A percentile compares a stretch with the other conserved stretches of the same genome.
Conservation (phyloP, 306 rosid species). For the Ziziphus jujuba region DNA sequence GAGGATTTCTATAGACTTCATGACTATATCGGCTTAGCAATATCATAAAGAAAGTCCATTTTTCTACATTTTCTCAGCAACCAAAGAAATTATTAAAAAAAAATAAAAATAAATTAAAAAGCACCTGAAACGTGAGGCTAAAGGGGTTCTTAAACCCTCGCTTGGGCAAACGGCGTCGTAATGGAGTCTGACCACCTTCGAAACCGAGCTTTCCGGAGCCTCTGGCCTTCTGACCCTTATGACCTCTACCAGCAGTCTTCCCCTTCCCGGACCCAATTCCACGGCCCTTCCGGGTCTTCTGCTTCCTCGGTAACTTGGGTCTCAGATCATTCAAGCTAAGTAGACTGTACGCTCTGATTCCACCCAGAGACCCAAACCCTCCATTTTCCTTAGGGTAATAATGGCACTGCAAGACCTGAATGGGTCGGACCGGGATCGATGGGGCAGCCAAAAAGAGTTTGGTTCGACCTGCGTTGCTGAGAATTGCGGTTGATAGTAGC, state of each 20-base stretch:
- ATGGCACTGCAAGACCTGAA: slow-evolving; percentile 9
- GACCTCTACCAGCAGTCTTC: slow-evolving; percentile 98
- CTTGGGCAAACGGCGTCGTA: slow-evolving; percentile 86
- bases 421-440: slow-evolving; percentile 6
- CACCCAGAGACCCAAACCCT: slow-evolving; percentile 34
- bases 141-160: slow-evolving; percentile 93
- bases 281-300: slow-evolving; percentile 88
- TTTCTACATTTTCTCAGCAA: too few relatives aligned
- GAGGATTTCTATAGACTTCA: too few relatives aligned
- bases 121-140: slow-evolving; percentile 87
- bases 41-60: too few relatives aligned
- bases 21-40: too few relatives aligned
- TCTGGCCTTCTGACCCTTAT: slow-evolving; percentile 95
- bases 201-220: slow-evolving; percentile 83
- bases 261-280: slow-evolving; percentile 99
- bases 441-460: slow-evolving; percentile 10
- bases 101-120: not conserved
- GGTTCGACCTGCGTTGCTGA: slow-evolving; percentile 3
- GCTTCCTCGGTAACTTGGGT: slow-evolving; percentile 83
- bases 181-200: slow-evolving; percentile 97
- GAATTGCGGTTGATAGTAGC: slow-evolving; percentile 31
- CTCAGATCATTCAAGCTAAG: slow-evolving; percentile 86
- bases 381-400: not conserved
- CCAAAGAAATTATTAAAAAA: too few relatives aligned
- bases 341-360: slow-evolving; percentile 81